A percentile compares a stretch with the other conserved stretches of the same genome.
phyloP scores from a whole-genome alignment of 306 rosid species.

The Cicer arietinum region DNA sequence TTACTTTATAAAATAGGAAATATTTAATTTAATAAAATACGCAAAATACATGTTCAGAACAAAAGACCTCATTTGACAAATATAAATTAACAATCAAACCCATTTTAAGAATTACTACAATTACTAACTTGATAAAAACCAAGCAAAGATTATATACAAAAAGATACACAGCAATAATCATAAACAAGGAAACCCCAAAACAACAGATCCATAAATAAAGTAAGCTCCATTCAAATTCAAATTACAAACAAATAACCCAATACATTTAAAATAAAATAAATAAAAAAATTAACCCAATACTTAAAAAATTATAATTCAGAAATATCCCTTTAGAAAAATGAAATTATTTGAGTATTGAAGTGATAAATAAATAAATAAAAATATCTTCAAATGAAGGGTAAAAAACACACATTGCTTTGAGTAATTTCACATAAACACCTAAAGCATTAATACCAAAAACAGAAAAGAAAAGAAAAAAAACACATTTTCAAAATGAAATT shows the following conservation, averaged over 20 bases:
- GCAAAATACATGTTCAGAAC: neutral
- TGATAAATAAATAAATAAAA: neutral
- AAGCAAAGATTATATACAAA: neutral
- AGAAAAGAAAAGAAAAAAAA: neutral
- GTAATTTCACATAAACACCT: neutral
- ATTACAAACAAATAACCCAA: too few relatives aligned
- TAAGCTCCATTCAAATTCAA: constrained; percentile 29
- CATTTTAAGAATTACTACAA: neutral
- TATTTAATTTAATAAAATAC: neutral
- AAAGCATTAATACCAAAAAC: neutral
- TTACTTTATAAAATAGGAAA: constrained; percentile 14
- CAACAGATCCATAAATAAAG: constrained; percentile 63
- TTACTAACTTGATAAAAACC: neutral
- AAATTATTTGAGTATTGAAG: neutral
- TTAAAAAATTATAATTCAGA: neutral
- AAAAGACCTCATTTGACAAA: constrained; percentile 8
- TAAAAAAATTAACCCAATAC: neutral
- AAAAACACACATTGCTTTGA: constrained; percentile 48
- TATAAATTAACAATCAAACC: constrained; percentile 6
- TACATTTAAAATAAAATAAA: neutral
- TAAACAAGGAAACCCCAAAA: constrained; percentile 25
- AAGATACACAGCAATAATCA: constrained; percentile 16
- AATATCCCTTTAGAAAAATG: neutral
- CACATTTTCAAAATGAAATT: constrained; percentile 34
- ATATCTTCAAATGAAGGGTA: neutral